Evolutionary conservation across 768 basidiomycete genomes (phyloP).

Genomic region (Trichaptum fuscoviolaceum): DNA sequence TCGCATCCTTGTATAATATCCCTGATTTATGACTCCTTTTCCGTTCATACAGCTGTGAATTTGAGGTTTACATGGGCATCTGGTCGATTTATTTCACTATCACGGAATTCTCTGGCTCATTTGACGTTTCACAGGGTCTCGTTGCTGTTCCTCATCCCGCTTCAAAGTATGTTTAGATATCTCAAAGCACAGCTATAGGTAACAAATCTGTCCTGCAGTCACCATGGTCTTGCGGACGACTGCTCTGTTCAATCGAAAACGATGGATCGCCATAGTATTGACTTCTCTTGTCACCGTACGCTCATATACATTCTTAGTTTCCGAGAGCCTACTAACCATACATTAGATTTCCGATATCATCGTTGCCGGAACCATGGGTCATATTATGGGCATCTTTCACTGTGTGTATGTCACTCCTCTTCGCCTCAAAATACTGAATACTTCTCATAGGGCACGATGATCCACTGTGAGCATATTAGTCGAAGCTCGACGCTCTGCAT

Average conservation of each 20-base stretch:
- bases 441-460: neutral
- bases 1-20: neutral
- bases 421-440: neutral
- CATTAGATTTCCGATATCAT: neutral
- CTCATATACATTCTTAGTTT: neutral
- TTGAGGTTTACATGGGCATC: neutral
- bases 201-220: neutral
- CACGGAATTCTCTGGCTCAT: neutral
- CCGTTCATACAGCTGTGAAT: neutral
- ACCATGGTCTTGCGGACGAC: neutral
- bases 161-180: neutral
- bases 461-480: neutral
- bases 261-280: neutral
- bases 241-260: neutral
- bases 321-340: neutral
- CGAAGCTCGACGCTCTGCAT: neutral
- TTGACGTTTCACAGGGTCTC: neutral
- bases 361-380: neutral
- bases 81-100: neutral
- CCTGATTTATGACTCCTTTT: neutral
- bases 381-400: neutral
- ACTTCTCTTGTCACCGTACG: neutral
- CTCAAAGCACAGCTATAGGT: neutral
- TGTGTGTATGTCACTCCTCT: neutral
- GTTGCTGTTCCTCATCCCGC: neutral